phyloP scores from a whole-genome alignment of 2,329 filamentous ascomycete species.

The Tothia fuscella region DNA sequence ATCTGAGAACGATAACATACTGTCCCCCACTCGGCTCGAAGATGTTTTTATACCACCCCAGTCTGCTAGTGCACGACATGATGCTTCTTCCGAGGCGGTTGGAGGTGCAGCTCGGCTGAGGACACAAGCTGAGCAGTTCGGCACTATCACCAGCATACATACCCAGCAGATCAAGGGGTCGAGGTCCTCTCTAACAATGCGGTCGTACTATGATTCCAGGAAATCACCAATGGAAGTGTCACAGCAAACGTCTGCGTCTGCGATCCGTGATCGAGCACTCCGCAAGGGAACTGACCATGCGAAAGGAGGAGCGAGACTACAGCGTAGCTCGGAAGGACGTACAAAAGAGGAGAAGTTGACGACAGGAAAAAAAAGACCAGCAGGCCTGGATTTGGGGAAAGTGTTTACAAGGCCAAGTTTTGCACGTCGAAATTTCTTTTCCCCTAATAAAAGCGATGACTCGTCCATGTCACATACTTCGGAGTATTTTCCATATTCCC shows the following conservation, averaged over 20 bases:
- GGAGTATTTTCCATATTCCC: slow-evolving; percentile 19
- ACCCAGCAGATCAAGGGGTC: slow-evolving; percentile 14
- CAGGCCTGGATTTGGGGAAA: slow-evolving; percentile 29
- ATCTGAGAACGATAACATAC: background rate
- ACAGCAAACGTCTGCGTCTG: slow-evolving; percentile 33
- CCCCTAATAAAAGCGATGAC: slow-evolving; percentile 24
- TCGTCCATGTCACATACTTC: slow-evolving; percentile 26
- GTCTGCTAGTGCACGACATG: background rate
- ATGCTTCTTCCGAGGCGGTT: slow-evolving; percentile 23
- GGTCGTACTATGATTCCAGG: slow-evolving; percentile 31
- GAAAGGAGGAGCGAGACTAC: too few species aligned
- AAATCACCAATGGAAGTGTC: slow-evolving; percentile 29
- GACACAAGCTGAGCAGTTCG: background rate
- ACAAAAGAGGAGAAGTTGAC: slow-evolving; percentile 16
- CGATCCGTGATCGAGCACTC: slow-evolving; percentile 31
- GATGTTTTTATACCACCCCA: background rate
- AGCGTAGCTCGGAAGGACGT: slow-evolving; percentile 9
- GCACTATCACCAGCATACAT: background rate
- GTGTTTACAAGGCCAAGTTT: slow-evolving; percentile 25
- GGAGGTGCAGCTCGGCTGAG: slow-evolving; percentile 13
- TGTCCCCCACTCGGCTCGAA: background rate
- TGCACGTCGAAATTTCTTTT: slow-evolving; percentile 20
- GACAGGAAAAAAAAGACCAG: slow-evolving; percentile 22
- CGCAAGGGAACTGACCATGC: slow-evolving; percentile 24
- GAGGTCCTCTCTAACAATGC: slow-evolving; percentile 28